Conservation (phyloP, 2,329 filamentous ascomycete species). For the Aspergillus tanneri region DNA sequence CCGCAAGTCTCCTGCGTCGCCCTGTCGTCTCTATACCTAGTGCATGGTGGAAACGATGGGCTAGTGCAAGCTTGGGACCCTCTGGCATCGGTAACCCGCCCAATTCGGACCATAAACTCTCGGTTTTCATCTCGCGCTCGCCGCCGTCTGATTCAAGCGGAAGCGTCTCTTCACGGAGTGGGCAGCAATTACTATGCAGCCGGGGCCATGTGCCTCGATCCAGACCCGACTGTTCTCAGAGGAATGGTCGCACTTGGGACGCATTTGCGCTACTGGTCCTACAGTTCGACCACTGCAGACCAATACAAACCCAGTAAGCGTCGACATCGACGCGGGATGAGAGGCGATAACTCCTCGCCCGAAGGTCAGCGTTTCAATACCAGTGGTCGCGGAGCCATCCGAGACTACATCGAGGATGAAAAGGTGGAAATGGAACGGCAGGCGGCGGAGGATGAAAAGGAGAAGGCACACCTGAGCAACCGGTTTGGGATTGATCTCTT, state of each 20-base stretch:
- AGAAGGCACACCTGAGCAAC: constrained; percentile 68
- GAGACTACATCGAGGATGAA: constrained; percentile 84
- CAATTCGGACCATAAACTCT: constrained; percentile 83
- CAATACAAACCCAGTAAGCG: constrained; percentile 76
- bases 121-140: constrained; percentile 79
- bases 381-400: constrained; percentile 67
- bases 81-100: constrained; percentile 73
- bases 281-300: constrained; percentile 75
- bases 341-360: constrained; percentile 57
- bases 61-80: constrained; percentile 96
- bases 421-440: constrained; percentile 75
- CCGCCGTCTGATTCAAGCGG: constrained; percentile 67
- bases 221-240: constrained; percentile 79
- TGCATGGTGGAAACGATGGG: constrained; percentile 92
- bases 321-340: constrained; percentile 68
- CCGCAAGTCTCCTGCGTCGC: constrained; percentile 81
- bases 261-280: constrained; percentile 89
- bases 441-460: constrained; percentile 63
- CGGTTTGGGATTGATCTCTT: constrained; percentile 82
- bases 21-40: constrained; percentile 79
- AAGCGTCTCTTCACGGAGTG: constrained; percentile 65
- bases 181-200: constrained; percentile 77
- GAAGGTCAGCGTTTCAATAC: constrained; percentile 58
- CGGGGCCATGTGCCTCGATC: constrained; percentile 80
- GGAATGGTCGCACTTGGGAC: constrained; percentile 86